Conservation (phyloP, 2,329 filamentous ascomycete species). For the Didymella pomorum region DNA sequence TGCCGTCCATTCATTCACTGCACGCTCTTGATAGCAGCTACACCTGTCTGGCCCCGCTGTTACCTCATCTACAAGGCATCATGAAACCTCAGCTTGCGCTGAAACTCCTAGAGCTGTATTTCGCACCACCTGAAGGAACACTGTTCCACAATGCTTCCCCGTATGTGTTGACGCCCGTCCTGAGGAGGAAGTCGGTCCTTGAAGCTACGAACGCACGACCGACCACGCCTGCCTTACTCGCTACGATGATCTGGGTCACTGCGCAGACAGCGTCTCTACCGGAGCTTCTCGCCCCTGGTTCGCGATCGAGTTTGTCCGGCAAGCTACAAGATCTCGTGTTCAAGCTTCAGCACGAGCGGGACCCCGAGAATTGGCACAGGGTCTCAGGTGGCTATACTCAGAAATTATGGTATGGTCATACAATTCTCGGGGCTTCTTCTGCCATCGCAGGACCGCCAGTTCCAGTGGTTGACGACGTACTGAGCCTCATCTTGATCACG, state of each 20-base stretch:
- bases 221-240: constrained; percentile 6
- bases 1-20: not conserved
- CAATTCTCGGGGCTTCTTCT: not conserved
- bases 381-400: not conserved
- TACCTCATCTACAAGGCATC: constrained; percentile 4
- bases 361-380: constrained; percentile 7
- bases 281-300: constrained; percentile 6
- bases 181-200: not conserved
- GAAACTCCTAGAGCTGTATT: constrained; percentile 7
- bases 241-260: constrained; percentile 10
- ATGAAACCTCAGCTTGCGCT: not conserved
- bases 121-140: constrained; percentile 8
- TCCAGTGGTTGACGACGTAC: constrained; percentile 4
- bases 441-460: not conserved
- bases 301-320: not conserved
- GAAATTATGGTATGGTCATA: not conserved
- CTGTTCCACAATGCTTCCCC: constrained; percentile 8
- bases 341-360: constrained; percentile 5
- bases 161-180: constrained; percentile 7
- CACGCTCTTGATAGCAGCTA: not conserved
- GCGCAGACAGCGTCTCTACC: constrained; percentile 4
- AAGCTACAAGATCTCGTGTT: constrained; percentile 4
- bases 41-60: not conserved
- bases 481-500: constrained; percentile 1
- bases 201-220: not conserved